These are phyloP conservation scores for Xylaria sp. DNA, from an alignment of 2,329 filamentous ascomycete species.

Conservation along the genomic window DNA sequence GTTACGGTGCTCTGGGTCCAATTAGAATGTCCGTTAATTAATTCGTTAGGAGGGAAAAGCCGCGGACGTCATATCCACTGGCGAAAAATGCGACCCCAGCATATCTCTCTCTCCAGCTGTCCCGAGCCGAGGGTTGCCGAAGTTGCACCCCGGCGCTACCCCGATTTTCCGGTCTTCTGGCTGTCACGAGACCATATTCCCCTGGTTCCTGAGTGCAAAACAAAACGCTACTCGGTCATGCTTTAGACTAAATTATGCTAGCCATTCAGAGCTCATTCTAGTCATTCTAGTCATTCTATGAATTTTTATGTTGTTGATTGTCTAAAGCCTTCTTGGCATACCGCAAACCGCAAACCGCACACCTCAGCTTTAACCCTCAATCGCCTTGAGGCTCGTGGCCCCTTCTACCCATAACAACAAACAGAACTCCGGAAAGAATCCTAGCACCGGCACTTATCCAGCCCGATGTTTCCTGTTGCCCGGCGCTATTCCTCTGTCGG, in stretches of 20 bases:
- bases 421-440: background rate
- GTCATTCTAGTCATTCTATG: background rate
- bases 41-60: constrained; percentile 27
- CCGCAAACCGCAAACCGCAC: no score
- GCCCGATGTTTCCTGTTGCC: background rate
- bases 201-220: constrained; percentile 5
- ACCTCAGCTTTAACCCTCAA: background rate
- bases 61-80: constrained; percentile 45
- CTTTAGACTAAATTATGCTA: background rate
- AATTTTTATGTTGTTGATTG: background rate
- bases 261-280: background rate
- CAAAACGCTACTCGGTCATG: background rate
- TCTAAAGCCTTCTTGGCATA: background rate
- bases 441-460: background rate
- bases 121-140: constrained; percentile 49
- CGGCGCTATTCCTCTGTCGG: background rate
- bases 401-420: background rate
- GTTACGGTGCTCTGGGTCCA: constrained; percentile 25
- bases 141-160: constrained; percentile 30
- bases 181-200: constrained; percentile 11
- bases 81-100: constrained; percentile 36
- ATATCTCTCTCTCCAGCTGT: constrained; percentile 24
- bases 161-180: background rate
- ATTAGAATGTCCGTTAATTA: constrained; percentile 6
- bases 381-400: background rate